Base-by-base conservation (phyloP, 306 rosid genomes). In the Cajanus cajan region DNA sequence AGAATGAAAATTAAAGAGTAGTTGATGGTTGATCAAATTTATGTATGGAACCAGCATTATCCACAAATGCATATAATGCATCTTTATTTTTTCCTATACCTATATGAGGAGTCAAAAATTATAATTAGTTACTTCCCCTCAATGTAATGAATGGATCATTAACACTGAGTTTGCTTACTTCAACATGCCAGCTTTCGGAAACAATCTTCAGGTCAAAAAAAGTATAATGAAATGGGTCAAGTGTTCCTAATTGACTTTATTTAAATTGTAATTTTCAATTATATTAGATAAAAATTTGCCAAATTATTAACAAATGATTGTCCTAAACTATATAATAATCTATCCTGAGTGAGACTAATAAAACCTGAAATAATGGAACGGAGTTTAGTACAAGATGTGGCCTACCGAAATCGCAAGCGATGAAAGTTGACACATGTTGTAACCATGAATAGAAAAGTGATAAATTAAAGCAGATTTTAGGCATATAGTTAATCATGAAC, bases 391-490 rank as follows among this genome's bases (percentile, higher is more conserved):
- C 15, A 34, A 31, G 2, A 61, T 44, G 40, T 47, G 39, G 21
- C 69, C 22, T 19, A 3, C 4, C 19, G 73, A 47, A 65, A 43
- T 12, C 7, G 37, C 14, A 61, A 33, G 48, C 16, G 1, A 1
- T 43, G 40, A 21, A 61, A 74, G 58, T 74, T 74, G 79, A 73
- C 68, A 57, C 58, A 12, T 24, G 73, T 50, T 7, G 31, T 28
- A 28, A 50, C 25, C 19, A 7, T 15, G 55, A 62, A 45, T 62
- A 19, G 24, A 47, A 37, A 16, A 61, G 18, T 61, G 40, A 59
- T 28, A 19, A 45, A 19, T 22, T 36, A 45, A 31, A 18, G 8
- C 14, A 33, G 15, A 18, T 15, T 45, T 18, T 44, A 28, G 48
- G 28, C 57, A 40, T 15, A 55, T 31, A 57, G 63, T 57, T 33